Evolutionary conservation across 192 early-diverging fungal species (phyloP), one percentile per base, ranked within the genome.

Genomic region (Dimargaris cristalligena): DNA sequence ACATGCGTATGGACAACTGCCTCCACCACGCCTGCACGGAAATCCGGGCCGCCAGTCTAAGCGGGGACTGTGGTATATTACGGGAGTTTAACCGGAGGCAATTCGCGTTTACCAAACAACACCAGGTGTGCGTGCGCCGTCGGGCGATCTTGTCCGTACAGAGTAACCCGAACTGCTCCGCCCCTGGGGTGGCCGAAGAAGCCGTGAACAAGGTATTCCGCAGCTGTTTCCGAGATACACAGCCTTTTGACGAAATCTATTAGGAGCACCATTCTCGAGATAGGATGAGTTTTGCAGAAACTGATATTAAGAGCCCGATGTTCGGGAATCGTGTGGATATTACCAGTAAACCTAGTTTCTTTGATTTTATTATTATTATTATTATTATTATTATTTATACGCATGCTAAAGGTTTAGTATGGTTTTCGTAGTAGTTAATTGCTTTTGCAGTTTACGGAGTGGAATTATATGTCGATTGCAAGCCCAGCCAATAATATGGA

Each of bases 211-310:
- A 81, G 50, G 94, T 94, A 3, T 97, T 90, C 73, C 75, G 88
- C 31, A 83, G 80, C 54, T 97, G 94, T 65, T 94, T 92, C 65
- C 82, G 76, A 13, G 94, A 97, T 65, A 97, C 91, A n/a, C 78
- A 84, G 46, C 93, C 93, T 0, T 97, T 92, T 70, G 91, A 94
- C 67, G 93, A 97, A 71, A 92, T 97, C 61, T 87, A 89, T 63
- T 82, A n/a, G n/a, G n/a, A n/a, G n/a, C n/a, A n/a, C n/a, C n/a
- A n/a, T n/a, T n/a, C n/a, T n/a, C n/a, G n/a, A n/a, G n/a, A n/a
- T n/a, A n/a, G n/a, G n/a, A n/a, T n/a, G n/a, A n/a, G n/a, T n/a
- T n/a, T n/a, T n/a, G n/a, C n/a, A n/a, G n/a, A n/a, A n/a, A n/a
- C n/a, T n/a, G n/a, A n/a, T n/a, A n/a, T n/a, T n/a, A n/a, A n/a